Evolutionary conservation across 1,284 basidiomycete species (phyloP), one percentile per base, ranked within the genome.

Genomic region (Veloporphyrellus conicus): DNA sequence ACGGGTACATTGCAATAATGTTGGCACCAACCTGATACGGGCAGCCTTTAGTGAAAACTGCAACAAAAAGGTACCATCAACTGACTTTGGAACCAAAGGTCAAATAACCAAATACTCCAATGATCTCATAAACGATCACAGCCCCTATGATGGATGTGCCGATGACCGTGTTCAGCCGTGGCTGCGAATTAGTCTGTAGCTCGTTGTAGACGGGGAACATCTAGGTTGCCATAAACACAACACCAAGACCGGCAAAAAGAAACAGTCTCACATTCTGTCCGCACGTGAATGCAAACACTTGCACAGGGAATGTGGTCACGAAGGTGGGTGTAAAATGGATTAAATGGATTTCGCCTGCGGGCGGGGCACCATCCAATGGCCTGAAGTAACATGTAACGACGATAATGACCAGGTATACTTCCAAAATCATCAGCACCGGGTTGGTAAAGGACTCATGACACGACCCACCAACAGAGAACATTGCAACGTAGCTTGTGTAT

Each of bases 151-250:
- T 93, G 3, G 92, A 90, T 0, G 83, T 76, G 8, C 82, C 82
- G 48, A 97, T 89, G 48, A 96, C 81, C n/a, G 80, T 73, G 65
- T 96, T 95, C 79, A 97, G 87, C 33, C 90, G 79, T 38, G 69
- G 60, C 65, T 97, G 92, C 1, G 81, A 82, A 63, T 94, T 95
- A 45, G 76, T 73, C 54, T 78, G 76, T 27, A 99, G 77, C 69
- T 99, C 96, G 64, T 98, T 98, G 74, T 87, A 96, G 43, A 97
- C 84, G 2, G 93, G 90, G 69, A 93, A 93, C 28, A 94, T 70
- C 89, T 92, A 50, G 7, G 8, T 4, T 41, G 48, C 45, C 55
- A 57, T 59, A 61, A 61, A 48, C 58, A 59, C 47, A 38, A 6
- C 42, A 48, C 43, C 53, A 57, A 55, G 38, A 41, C 31, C 36